Conservation (phyloP, 2,329 filamentous ascomycete species). For the Pseudogymnoascus sp. region DNA sequence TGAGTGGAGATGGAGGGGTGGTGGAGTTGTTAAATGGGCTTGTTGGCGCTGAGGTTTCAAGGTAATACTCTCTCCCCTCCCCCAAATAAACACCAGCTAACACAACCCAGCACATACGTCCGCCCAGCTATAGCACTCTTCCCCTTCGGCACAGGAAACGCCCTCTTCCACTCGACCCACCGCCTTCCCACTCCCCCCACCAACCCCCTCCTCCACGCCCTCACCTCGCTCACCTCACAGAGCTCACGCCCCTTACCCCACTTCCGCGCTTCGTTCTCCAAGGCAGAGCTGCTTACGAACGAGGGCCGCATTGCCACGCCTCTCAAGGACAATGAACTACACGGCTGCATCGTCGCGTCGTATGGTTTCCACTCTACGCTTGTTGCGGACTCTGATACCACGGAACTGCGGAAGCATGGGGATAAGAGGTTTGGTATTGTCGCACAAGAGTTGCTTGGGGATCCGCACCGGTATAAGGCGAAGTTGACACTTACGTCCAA, state of each 20-base stretch:
- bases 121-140: conserved; percentile 43
- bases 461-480: conserved; percentile 50
- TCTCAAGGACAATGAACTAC: conserved; percentile 31
- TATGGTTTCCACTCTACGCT: conserved; percentile 86
- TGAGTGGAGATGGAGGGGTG: conserved; percentile 83
- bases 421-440: conserved; percentile 76
- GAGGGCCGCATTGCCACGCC: conserved; percentile 22
- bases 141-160: conserved; percentile 58
- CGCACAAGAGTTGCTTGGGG: conserved; percentile 63
- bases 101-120: conserved; percentile 17
- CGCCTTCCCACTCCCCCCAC: conserved; percentile 27
- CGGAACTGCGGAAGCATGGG: conserved; percentile 69
- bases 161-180: conserved; percentile 55
- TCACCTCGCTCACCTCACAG: conserved; percentile 53
- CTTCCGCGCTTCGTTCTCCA: conserved; percentile 46
- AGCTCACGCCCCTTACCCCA: conserved; percentile 29
- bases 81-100: conserved; percentile 3
- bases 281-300: conserved; percentile 34
- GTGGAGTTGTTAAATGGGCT: conserved; percentile 73
- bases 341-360: conserved; percentile 77
- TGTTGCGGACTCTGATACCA: conserved; percentile 84
- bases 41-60: conserved; percentile 20
- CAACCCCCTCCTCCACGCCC: conserved; percentile 35
- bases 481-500: not conserved
- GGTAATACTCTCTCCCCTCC: conserved; percentile 19